phyloP scores from a whole-genome alignment of 345 rosid species.

The Camelina neglecta region DNA sequence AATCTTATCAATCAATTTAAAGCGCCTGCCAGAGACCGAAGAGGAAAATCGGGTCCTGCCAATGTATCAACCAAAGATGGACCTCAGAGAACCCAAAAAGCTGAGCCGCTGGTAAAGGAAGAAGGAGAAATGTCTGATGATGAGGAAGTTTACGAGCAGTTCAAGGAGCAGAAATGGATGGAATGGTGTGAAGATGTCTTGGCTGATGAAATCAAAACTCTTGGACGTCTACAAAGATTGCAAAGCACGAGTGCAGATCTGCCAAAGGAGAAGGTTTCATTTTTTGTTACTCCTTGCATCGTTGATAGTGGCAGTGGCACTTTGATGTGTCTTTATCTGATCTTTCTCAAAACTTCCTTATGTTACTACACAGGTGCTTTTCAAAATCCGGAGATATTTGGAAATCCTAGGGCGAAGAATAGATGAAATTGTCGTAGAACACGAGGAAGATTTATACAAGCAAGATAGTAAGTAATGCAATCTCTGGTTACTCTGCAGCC shows the following conservation, averaged over 20 bases:
- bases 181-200: slow-evolving; percentile 99
- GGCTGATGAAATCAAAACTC: slow-evolving; percentile 79
- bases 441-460: slow-evolving; percentile 70
- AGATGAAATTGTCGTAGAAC: slow-evolving; percentile 76
- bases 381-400: slow-evolving; percentile 87
- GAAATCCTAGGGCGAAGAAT: slow-evolving; percentile 89
- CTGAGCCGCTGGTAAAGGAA: slow-evolving; percentile 83
- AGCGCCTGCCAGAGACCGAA: slow-evolving; percentile 59
- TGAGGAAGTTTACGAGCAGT: slow-evolving; percentile 94
- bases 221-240: slow-evolving; percentile 75
- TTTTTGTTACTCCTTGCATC: background rate
- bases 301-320: background rate
- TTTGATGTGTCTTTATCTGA: slow-evolving; percentile 7
- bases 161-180: slow-evolving; percentile 99
- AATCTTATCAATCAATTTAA: slow-evolving; percentile 51
- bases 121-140: slow-evolving; percentile 99
- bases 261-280: slow-evolving; percentile 83
- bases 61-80: slow-evolving; percentile 53
- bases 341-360: slow-evolving; percentile 14
- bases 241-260: slow-evolving; percentile 98
- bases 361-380: slow-evolving; percentile 68
- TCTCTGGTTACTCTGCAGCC: background rate
- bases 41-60: slow-evolving; percentile 57
- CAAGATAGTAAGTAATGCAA: slow-evolving; percentile 73
- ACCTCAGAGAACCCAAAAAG: slow-evolving; percentile 64